Evolutionary conservation across 148 eudicot genomes (phyloP).

Genomic region (Vaccinium corymbosum): DNA sequence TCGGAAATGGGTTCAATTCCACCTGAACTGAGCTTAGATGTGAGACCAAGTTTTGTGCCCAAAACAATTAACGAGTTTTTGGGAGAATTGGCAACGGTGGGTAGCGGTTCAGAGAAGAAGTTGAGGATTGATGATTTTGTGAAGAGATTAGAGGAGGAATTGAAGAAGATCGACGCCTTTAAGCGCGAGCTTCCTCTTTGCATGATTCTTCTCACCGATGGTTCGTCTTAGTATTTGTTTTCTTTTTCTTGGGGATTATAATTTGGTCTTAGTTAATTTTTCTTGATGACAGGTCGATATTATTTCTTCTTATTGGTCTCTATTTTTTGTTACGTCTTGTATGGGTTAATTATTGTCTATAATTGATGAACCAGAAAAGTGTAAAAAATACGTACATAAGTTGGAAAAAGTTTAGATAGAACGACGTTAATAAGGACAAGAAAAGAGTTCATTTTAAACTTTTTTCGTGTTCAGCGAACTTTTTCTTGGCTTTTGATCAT

Average conservation of each 20-base stretch:
- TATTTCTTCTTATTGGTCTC: too few species aligned
- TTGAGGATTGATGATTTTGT: conserved; percentile 45
- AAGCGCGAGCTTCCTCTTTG: conserved; percentile 68
- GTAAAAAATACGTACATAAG: too few species aligned
- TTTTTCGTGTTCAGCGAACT: too few species aligned
- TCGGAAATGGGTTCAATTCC: conserved; percentile 39
- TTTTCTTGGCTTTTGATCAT: too few species aligned
- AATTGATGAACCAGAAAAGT: too few species aligned
- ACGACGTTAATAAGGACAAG: too few species aligned
- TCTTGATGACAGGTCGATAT: too few species aligned
- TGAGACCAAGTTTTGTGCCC: conserved; percentile 35
- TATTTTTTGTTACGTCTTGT: too few species aligned
- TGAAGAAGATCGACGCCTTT: conserved; percentile 59
- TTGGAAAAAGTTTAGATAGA: too few species aligned
- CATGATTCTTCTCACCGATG: conserved; percentile 64
- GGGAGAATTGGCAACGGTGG: conserved; percentile 33
- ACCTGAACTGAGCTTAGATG: conserved; percentile 47
- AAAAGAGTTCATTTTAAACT: too few species aligned
- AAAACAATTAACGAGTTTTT: conserved; percentile 37
- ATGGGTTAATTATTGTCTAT: too few species aligned
- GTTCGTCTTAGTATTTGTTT: conserved; percentile 29
- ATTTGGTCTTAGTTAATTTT: neutral
- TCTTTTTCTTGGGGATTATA: neutral
- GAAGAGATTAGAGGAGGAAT: conserved; percentile 47
- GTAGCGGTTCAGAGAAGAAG: conserved; percentile 30